Conservation (phyloP, 2,329 filamentous ascomycete genomes). For the Colletotrichum tofieldiae region DNA sequence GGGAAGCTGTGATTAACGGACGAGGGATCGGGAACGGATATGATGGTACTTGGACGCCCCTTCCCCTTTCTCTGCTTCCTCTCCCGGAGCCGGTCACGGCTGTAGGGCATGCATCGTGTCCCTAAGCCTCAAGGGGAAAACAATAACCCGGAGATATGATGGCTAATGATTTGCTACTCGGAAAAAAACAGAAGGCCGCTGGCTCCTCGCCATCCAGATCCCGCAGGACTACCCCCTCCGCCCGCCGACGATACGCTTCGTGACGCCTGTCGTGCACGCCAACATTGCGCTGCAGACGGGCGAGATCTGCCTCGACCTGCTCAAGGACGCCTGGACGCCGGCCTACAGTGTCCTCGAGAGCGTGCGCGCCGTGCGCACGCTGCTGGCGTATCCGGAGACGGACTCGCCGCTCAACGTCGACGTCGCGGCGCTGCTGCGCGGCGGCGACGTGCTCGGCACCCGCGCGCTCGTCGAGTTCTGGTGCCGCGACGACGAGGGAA, state of each 20-base stretch:
- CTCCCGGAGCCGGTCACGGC: background rate
- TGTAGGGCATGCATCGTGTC: background rate
- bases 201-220: conserved; percentile 85
- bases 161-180: background rate
- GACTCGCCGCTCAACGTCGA: conserved; percentile 87
- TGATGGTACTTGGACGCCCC: conserved; percentile 60
- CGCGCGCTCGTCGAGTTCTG: conserved; percentile 81
- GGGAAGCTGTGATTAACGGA: conserved; percentile 75
- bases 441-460: conserved; percentile 78
- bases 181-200: conserved; percentile 74
- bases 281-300: conserved; percentile 82
- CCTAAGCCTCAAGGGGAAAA: background rate
- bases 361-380: conserved; percentile 79
- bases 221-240: conserved; percentile 84
- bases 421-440: conserved; percentile 78
- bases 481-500: conserved; percentile 65
- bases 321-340: conserved; percentile 86
- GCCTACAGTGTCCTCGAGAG: conserved; percentile 86
- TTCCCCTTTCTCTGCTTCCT: background rate
- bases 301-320: conserved; percentile 93
- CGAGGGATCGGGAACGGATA: conserved; percentile 69
- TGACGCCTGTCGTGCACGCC: conserved; percentile 88
- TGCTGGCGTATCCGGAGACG: conserved; percentile 77
- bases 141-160: background rate
- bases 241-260: conserved; percentile 85